phyloP scores from a whole-genome alignment of 108 stramenopile species.

The Pseudonitzschia multiseries region DNA sequence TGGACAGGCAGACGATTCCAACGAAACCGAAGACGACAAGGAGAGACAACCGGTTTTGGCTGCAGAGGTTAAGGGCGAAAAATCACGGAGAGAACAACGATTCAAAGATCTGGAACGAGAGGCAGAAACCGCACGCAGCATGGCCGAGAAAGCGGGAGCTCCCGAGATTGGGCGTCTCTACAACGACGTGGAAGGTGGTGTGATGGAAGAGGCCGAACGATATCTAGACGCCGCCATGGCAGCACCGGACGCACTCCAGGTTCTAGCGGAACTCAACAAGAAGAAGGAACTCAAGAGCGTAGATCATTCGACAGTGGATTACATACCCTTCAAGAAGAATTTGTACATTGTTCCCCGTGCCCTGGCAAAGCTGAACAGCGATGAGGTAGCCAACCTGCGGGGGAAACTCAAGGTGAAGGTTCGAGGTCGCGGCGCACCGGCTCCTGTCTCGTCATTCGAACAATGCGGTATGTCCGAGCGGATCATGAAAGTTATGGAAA shows the following conservation, averaged over 20 bases:
- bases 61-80: conserved; percentile 78
- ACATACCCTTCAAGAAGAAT: conserved; percentile 92
- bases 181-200: conserved; percentile 79
- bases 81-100: conserved; percentile 77
- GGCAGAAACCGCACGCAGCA: conserved; percentile 59
- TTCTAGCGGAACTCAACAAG: conserved; percentile 87
- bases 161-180: conserved; percentile 76
- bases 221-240: conserved; percentile 70
- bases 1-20: conserved; percentile 15
- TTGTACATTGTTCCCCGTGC: conserved; percentile 90
- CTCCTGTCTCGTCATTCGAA: conserved; percentile 86
- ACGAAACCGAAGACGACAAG: conserved; percentile 34
- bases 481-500: conserved; percentile 66
- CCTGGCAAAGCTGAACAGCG: conserved; percentile 59
- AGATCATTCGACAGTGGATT: conserved; percentile 89
- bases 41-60: conserved; percentile 33
- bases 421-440: conserved; percentile 90
- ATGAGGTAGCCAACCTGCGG: conserved; percentile 71
- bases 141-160: conserved; percentile 49
- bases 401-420: conserved; percentile 87
- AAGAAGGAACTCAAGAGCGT: conserved; percentile 94
- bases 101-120: conserved; percentile 63
- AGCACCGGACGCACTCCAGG: conserved; percentile 88
- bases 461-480: conserved; percentile 93
- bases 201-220: conserved; percentile 95